These are phyloP conservation scores for Cornus suecica DNA, from an alignment of 148 eudicot genomes.

Conservation along the genomic window DNA sequence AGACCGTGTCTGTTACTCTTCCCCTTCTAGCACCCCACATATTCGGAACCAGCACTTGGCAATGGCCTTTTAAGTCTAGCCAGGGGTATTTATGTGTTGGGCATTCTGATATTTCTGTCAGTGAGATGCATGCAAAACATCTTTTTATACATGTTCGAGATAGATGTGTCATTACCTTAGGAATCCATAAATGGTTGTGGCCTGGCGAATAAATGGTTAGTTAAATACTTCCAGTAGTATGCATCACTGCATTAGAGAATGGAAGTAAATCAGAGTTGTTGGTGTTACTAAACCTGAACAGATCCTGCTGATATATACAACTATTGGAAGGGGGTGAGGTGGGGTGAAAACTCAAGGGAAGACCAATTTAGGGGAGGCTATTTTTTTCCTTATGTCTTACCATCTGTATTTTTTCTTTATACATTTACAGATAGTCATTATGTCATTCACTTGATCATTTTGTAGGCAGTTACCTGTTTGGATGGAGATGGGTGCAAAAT, in stretches of 20 bases:
- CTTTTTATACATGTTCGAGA: not conserved
- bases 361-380: not conserved
- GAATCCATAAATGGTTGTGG: not conserved
- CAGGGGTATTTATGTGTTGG: not conserved
- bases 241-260: not conserved
- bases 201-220: not conserved
- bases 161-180: not conserved
- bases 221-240: not conserved
- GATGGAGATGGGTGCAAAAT: slow-evolving; percentile 90
- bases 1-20: too few species aligned
- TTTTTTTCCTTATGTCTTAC: not conserved
- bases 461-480: slow-evolving; percentile 98
- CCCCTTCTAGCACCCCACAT: too few species aligned
- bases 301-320: not conserved
- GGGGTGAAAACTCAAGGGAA: not conserved
- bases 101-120: not conserved
- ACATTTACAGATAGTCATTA: not conserved
- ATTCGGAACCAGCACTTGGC: too few species aligned
- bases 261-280: not conserved
- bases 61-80: too few species aligned
- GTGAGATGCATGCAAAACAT: not conserved
- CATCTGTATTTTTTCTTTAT: not conserved
- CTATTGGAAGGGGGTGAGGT: not conserved
- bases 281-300: not conserved
- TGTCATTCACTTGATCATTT: slow-evolving; percentile 19